phyloP scores from a whole-genome alignment of 2,329 filamentous ascomycete species.

The Exophiala aquamarina region DNA sequence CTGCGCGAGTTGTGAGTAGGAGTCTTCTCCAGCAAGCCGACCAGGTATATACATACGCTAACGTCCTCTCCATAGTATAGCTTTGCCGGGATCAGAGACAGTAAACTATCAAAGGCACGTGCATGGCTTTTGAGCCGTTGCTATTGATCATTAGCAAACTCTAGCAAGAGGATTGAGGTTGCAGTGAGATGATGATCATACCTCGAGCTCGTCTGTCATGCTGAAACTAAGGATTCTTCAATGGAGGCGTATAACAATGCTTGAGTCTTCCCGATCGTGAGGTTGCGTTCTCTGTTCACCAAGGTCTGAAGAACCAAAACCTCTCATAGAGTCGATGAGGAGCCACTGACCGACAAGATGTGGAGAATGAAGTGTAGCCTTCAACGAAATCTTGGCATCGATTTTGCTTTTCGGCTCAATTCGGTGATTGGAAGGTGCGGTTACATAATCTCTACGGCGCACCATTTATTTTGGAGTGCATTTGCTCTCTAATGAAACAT shows the following conservation, averaged over 20 bases:
- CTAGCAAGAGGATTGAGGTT: background rate
- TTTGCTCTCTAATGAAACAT: too few species aligned
- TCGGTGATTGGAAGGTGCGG: too few species aligned
- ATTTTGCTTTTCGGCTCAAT: background rate
- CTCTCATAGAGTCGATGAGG: background rate
- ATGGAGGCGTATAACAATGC: too few species aligned
- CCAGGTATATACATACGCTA: slow-evolving; percentile 60
- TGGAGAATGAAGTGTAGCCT: background rate
- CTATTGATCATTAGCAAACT: slow-evolving; percentile 33
- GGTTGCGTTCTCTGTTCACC: background rate
- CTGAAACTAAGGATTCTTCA: background rate
- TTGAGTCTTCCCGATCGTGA: too few species aligned
- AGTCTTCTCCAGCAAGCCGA: background rate
- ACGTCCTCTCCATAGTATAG: slow-evolving; percentile 86
- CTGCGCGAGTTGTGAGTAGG: slow-evolving; percentile 46
- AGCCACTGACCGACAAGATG: slow-evolving; percentile 4
- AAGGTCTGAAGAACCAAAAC: background rate
- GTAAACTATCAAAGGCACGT: slow-evolving; percentile 79
- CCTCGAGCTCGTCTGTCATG: slow-evolving; percentile 25
- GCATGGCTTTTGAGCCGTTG: slow-evolving; percentile 55
- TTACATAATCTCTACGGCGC: too few species aligned
- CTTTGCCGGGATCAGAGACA: slow-evolving; percentile 86
- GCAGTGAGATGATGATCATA: slow-evolving; percentile 9
- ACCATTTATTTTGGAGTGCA: too few species aligned
- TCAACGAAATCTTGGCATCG: slow-evolving; percentile 7